Percentiles rank a stretch among this genome's conserved stretches.
These are phyloP conservation scores for Heterobasidion annosum DNA, from an alignment of 1,284 basidiomycete species.

Conservation along the genomic window DNA sequence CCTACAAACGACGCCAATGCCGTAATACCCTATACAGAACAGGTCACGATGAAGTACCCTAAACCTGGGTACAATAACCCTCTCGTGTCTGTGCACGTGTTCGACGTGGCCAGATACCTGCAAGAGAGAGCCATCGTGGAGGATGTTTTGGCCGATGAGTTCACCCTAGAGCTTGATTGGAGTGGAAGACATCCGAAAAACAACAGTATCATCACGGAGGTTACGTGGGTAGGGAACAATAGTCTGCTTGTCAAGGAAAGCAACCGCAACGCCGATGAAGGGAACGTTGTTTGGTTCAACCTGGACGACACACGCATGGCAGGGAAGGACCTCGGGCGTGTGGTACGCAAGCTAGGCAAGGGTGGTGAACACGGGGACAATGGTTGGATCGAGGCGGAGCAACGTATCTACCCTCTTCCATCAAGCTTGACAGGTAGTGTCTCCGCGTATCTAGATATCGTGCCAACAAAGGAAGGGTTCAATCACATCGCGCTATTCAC, in stretches of 20 bases:
- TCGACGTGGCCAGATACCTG: conserved; percentile 53
- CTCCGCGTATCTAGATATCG: conserved; percentile 79
- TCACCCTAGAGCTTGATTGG: conserved; percentile 61
- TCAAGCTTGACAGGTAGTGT: conserved; percentile 29
- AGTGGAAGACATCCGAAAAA: conserved; percentile 43
- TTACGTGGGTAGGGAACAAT: conserved; percentile 77
- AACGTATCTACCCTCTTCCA: conserved; percentile 54
- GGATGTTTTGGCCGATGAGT: conserved; percentile 29
- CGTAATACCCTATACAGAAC: conserved; percentile 72
- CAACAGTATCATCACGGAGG: conserved; percentile 73
- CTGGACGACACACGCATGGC: conserved; percentile 25
- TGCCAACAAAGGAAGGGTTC: conserved; percentile 73
- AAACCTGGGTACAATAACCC: conserved; percentile 93
- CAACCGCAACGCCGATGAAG: conserved; percentile 72
- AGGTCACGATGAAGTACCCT: conserved; percentile 81
- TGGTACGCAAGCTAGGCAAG: conserved; percentile 71
- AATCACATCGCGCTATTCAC: conserved; percentile 88
- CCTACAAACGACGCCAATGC: conserved; percentile 58
- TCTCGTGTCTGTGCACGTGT: conserved; percentile 76
- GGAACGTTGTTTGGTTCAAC: conserved; percentile 73
- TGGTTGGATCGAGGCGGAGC: conserved; percentile 85
- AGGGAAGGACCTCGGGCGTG: conserved; percentile 32
- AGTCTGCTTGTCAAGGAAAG: conserved; percentile 84
- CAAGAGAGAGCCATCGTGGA: conserved; percentile 23
- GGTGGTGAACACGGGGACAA: conserved; percentile 80